A percentile compares a stretch with the other conserved stretches of the same genome.
phyloP scores from a whole-genome alignment of 2,329 filamentous ascomycete species.

The Fusarium sp. region DNA sequence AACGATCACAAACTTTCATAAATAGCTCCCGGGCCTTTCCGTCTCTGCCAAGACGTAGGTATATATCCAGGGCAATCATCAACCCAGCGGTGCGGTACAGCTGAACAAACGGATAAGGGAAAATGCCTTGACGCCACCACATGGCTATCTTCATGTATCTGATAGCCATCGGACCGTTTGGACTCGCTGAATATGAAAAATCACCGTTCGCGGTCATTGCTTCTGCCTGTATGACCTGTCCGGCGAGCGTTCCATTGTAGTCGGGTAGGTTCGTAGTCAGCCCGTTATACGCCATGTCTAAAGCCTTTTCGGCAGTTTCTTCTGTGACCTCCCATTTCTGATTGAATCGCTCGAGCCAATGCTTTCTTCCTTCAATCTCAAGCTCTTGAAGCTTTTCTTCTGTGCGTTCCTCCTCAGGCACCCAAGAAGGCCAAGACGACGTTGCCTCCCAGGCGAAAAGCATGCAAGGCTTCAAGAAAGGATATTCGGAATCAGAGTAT shows the following conservation, averaged over 20 bases:
- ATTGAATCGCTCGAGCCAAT: constrained; percentile 16
- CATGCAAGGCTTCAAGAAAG: constrained; percentile 9
- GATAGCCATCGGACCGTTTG: constrained; percentile 10
- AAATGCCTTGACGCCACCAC: constrained; percentile 34
- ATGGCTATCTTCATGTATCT: constrained; percentile 16
- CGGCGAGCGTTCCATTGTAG: constrained; percentile 3
- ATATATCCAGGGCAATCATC: constrained; percentile 16
- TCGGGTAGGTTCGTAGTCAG: background rate
- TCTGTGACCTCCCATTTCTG: constrained; percentile 9
- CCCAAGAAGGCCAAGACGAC: constrained; percentile 6
- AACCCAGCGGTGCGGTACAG: constrained; percentile 25
- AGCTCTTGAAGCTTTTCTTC: constrained; percentile 1
- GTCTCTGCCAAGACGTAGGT: background rate
- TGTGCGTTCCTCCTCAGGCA: background rate
- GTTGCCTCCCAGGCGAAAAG: constrained; percentile 13
- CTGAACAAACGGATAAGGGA: constrained; percentile 20
- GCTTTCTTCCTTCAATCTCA: background rate
- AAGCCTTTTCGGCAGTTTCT: constrained; percentile 5
- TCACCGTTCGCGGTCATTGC: background rate
- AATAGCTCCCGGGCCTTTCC: background rate
- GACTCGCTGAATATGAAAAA: constrained; percentile 6
- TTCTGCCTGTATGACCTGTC: constrained; percentile 1
- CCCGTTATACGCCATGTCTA: constrained; percentile 18
- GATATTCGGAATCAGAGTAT: background rate
- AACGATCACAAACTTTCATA: background rate